Percentiles rank a stretch among this genome's conserved stretches.
phyloP scores from a whole-genome alignment of 345 rosid genomes.

The Citrus australasica region DNA sequence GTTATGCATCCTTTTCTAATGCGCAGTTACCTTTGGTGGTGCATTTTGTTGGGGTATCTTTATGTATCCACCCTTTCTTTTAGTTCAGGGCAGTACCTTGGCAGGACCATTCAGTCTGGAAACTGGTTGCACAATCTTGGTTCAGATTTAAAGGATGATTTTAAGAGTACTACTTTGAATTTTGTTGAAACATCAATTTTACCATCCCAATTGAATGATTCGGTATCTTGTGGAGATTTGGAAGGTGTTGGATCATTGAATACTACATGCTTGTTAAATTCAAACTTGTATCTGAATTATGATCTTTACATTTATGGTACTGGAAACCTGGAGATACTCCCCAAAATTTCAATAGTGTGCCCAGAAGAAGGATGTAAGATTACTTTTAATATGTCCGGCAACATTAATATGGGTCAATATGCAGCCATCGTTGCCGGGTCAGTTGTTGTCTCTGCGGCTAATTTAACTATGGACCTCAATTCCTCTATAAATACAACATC shows the following conservation, averaged over 20 bases:
- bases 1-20: conserved; percentile 41
- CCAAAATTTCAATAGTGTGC: conserved; percentile 63
- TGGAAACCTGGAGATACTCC: conserved; percentile 75
- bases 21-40: conserved; percentile 42
- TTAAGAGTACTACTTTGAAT: conserved; percentile 16
- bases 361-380: conserved; percentile 66
- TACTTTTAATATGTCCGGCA: conserved; percentile 71
- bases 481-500: conserved; percentile 76
- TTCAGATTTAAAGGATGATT: conserved; percentile 25
- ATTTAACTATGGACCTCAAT: conserved; percentile 52
- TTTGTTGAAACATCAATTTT: conserved; percentile 18
- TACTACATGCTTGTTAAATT: conserved; percentile 75
- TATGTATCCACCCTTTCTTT: conserved; percentile 29
- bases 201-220: conserved; percentile 16
- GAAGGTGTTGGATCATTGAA: conserved; percentile 87
- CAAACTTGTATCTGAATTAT: conserved; percentile 58
- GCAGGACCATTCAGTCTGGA: conserved; percentile 18
- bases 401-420: conserved; percentile 62
- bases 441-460: conserved; percentile 54
- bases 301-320: conserved; percentile 59
- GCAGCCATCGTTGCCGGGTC: conserved; percentile 71
- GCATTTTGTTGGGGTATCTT: conserved; percentile 42
- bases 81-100: conserved; percentile 28
- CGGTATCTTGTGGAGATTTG: conserved; percentile 65
- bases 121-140: conserved; percentile 22